Evolutionary conservation across 352 stramenopile genomes (phyloP).

Genomic region (Globisporangium sylvaticum): DNA sequence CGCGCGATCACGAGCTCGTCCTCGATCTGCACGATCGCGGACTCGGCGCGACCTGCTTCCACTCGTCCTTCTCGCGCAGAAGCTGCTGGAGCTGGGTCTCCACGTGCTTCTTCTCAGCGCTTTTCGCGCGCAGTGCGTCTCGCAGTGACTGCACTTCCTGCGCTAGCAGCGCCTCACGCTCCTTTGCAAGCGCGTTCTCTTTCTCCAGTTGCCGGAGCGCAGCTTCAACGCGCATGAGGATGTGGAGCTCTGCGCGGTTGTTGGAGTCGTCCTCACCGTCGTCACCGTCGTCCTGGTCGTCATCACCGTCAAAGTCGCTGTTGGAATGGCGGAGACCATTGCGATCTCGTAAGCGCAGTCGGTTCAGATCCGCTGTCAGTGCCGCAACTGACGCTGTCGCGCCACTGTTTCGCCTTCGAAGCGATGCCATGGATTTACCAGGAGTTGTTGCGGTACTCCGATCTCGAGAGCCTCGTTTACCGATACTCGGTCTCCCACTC

Average conservation of each 20-base stretch:
- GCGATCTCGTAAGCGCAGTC: conserved; percentile 5
- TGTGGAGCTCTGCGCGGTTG: conserved; percentile 45
- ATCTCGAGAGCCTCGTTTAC: not conserved
- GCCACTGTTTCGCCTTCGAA: conserved; percentile 1
- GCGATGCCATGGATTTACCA: not conserved
- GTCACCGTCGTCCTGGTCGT: conserved; percentile 13
- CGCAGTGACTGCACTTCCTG: conserved; percentile 55
- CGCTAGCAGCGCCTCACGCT: conserved; percentile 42
- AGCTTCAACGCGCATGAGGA: conserved; percentile 64
- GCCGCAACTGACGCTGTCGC: not conserved
- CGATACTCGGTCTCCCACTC: not conserved
- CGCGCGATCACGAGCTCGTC: conserved; percentile 57
- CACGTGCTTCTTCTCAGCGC: conserved; percentile 55
- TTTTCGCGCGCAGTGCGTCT: conserved; percentile 44
- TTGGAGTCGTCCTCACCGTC: conserved; percentile 20
- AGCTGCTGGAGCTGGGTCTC: conserved; percentile 39
- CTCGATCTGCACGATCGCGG: conserved; percentile 41
- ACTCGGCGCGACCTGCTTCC: conserved; percentile 50
- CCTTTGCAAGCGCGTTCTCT: conserved; percentile 51
- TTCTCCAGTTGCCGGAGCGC: conserved; percentile 67
- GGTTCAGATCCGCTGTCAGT: conserved; percentile 12
- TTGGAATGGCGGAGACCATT: not conserved
- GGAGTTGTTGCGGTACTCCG: not conserved
- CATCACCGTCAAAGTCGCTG: not conserved
- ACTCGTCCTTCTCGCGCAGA: conserved; percentile 47